These are phyloP conservation scores for Xylariales sp. DNA, from an alignment of 2,329 filamentous ascomycete genomes.

Conservation along the genomic window DNA sequence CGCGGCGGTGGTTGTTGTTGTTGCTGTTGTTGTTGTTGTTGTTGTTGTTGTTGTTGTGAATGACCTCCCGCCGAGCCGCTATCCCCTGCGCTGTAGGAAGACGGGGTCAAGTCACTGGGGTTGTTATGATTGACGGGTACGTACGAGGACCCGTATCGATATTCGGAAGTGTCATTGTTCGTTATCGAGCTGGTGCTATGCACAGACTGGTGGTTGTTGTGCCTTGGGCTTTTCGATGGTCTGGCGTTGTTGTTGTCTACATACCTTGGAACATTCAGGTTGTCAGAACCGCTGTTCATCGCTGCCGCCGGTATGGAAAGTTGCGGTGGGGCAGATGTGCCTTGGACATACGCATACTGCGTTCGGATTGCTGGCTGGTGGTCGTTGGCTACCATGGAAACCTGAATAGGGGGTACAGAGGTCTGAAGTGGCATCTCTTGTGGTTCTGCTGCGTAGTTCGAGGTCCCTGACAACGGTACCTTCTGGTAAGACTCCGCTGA, in stretches of 20 bases:
- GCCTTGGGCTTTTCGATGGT: constrained; percentile 52
- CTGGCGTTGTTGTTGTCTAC: constrained; percentile 51
- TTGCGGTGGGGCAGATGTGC: constrained; percentile 45
- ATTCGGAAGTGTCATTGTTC: constrained; percentile 49
- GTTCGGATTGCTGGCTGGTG: constrained; percentile 43
- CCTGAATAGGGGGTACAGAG: constrained; percentile 49
- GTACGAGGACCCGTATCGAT: constrained; percentile 49
- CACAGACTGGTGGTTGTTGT: constrained; percentile 49
- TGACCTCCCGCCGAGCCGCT: constrained; percentile 10
- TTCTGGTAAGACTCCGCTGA: constrained; percentile 49
- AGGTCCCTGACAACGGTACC: constrained; percentile 43
- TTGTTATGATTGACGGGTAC: constrained; percentile 28
- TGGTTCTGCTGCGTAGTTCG: constrained; percentile 45
- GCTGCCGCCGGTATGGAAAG: constrained; percentile 39
- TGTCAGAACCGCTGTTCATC: constrained; percentile 38
- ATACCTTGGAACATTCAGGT: constrained; percentile 52
- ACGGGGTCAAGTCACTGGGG: constrained; percentile 30
- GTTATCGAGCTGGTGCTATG: constrained; percentile 44
- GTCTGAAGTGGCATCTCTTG: constrained; percentile 50
- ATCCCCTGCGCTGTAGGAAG: constrained; percentile 24
- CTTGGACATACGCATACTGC: constrained; percentile 51
- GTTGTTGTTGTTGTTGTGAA: constrained; percentile 9
- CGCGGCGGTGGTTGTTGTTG: constrained; percentile 7
- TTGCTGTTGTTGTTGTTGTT: too few relatives aligned
- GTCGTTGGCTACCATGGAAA: constrained; percentile 45